A percentile compares a stretch with the other conserved stretches of the same genome.
These are phyloP conservation scores for Hericium coralloides DNA, from an alignment of 768 basidiomycete genomes.

Conservation along the genomic window DNA sequence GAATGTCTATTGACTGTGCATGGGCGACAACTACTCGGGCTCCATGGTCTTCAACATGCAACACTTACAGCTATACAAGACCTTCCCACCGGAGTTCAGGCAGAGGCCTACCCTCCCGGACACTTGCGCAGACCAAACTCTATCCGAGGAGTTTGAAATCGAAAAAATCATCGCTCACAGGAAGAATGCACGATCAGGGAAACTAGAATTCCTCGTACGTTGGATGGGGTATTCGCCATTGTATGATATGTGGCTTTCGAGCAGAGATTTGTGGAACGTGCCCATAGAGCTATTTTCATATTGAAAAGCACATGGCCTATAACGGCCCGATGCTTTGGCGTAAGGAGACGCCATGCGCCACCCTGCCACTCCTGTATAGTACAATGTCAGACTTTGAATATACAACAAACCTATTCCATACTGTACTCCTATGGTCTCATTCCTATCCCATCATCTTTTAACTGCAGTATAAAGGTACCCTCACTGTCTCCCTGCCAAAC, in stretches of 20 bases:
- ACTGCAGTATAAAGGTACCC: no score
- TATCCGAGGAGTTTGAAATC: constrained; percentile 3
- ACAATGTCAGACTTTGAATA: no score
- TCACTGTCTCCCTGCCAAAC: no score
- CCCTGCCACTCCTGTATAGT: no score
- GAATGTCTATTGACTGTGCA: constrained; percentile 12
- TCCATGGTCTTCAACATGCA: constrained; percentile 18
- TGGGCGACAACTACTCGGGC: constrained; percentile 14
- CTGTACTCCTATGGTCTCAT: no score
- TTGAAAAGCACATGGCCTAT: not conserved
- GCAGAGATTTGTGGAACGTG: not conserved
- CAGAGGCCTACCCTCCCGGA: not conserved
- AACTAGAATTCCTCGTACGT: constrained; percentile 5
- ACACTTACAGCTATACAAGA: constrained; percentile 16
- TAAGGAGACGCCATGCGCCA: no score
- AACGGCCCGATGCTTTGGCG: no score
- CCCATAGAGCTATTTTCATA: not conserved
- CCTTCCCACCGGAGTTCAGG: constrained; percentile 13
- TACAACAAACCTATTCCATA: no score
- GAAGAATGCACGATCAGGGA: not conserved
- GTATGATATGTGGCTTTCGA: constrained; percentile 9
- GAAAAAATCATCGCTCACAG: not conserved
- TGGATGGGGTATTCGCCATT: constrained; percentile 10
- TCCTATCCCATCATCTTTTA: no score
- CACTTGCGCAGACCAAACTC: not conserved